Base-by-base conservation (phyloP, 2,329 filamentous ascomycete genomes). In the Aspergillus clavatus region DNA sequence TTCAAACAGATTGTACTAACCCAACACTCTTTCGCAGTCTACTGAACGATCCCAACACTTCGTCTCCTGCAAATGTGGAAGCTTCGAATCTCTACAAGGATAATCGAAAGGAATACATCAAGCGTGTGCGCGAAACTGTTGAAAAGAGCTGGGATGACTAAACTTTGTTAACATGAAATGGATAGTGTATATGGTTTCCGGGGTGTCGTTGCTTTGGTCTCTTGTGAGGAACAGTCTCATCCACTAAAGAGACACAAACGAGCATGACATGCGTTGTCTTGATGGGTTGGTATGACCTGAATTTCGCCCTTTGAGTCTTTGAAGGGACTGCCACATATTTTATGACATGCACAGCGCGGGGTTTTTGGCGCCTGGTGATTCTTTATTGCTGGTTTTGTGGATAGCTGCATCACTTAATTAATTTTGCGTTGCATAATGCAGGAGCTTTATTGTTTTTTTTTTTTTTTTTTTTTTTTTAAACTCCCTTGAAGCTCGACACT, bases 101-200 rank as follows among this genome's bases (percentile, higher is more conserved):
- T 65, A 97, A 97, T 69, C 81, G 90, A 52, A 89, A 90, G 67
- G 93, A 98, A 65, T 98, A 98, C 65, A 87, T 85, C 21, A 98
- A 98, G 75, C 79, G 90, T 14, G 93, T 98, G 35, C 79, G 89
- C 38, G 93, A 97, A 74, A 96, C 91, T 0, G 93, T 98, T 12
- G 93, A 98, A 77, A 97, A 96, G 81, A 97, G 91, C 74, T 98
- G 93, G 93, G 93, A 97, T 53, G 91, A 96, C 62, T 95, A 67
- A 62, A n/a, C n/a, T n/a, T n/a, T n/a, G n/a, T n/a, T n/a, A n/a
- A n/a, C n/a, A n/a, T n/a, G n/a, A n/a, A n/a, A n/a, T n/a, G n/a
- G n/a, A n/a, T n/a, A n/a, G n/a, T n/a, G n/a, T n/a, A n/a, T n/a
- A n/a, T n/a, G n/a, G n/a, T n/a, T n/a, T n/a, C n/a, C n/a, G n/a